Evolutionary conservation across 306 rosid genomes (phyloP).

Genomic region (Ziziphus jujuba): DNA sequence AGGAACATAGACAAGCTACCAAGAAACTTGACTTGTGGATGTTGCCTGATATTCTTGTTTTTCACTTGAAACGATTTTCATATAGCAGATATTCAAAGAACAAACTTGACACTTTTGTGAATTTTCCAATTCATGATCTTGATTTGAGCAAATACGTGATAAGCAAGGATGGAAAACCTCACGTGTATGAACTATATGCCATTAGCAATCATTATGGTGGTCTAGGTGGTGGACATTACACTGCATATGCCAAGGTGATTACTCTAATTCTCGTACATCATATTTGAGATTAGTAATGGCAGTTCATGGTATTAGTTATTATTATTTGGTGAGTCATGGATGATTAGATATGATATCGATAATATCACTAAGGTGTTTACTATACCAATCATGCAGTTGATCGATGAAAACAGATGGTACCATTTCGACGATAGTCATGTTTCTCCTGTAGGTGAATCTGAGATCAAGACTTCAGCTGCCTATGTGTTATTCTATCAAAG

Average conservation of each 20-base stretch:
- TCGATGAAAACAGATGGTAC: constrained; percentile 90
- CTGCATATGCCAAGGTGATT: constrained; percentile 91
- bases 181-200: constrained; percentile 77
- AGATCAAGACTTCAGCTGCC: constrained; percentile 84
- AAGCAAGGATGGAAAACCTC: constrained; percentile 67
- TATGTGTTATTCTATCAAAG: constrained; percentile 90
- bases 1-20: constrained; percentile 96
- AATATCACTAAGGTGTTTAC: constrained; percentile 1
- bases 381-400: constrained; percentile 55
- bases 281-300: not conserved
- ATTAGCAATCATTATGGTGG: constrained; percentile 99
- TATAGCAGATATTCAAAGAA: constrained; percentile 93
- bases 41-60: constrained; percentile 93
- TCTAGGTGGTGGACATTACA: constrained; percentile 96
- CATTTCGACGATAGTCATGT: constrained; percentile 95
- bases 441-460: constrained; percentile 63
- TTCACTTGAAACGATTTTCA: constrained; percentile 94
- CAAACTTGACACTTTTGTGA: constrained; percentile 92
- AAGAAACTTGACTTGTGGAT: constrained; percentile 98
- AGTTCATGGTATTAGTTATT: not conserved
- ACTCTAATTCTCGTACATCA: not conserved
- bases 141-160: constrained; percentile 89
- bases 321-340: not conserved
- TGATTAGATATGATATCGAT: not conserved
- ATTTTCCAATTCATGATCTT: constrained; percentile 88